Evolutionary conservation across 768 basidiomycete species (phyloP).

Genomic region (Roridomyces roridus): DNA sequence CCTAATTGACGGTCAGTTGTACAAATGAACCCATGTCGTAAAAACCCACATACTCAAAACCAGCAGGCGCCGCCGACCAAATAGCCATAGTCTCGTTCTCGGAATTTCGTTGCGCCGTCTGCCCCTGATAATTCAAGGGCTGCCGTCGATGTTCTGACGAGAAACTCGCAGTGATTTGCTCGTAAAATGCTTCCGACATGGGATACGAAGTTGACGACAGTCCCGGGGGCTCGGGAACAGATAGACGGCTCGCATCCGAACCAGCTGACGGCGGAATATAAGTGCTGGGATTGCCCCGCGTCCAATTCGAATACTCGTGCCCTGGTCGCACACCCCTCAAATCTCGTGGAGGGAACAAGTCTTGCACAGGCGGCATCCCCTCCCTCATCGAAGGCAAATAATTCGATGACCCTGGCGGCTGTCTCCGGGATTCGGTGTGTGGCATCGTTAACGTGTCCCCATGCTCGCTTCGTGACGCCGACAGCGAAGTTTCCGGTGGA

Average conservation of each 20-base stretch:
- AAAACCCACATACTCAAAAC: slow-evolving; percentile 58
- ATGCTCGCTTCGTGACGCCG: neutral
- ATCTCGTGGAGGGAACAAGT: slow-evolving; percentile 7
- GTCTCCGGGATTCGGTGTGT: neutral
- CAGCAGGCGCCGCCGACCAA: slow-evolving; percentile 67
- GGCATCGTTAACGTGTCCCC: neutral
- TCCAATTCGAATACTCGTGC: slow-evolving; percentile 1
- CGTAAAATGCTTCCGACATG: slow-evolving; percentile 24
- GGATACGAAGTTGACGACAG: slow-evolving; percentile 14
- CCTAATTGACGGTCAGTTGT: slow-evolving; percentile 31
- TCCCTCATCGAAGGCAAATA: neutral
- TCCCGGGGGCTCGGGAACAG: neutral
- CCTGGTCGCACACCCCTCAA: neutral
- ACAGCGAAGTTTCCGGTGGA: slow-evolving; percentile 4
- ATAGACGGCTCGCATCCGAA: neutral
- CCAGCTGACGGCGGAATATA: neutral
- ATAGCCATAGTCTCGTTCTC: slow-evolving; percentile 56
- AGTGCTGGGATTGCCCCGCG: neutral
- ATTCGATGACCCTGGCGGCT: neutral
- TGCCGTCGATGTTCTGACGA: neutral
- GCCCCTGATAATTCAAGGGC: neutral
- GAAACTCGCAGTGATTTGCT: slow-evolving; percentile 22
- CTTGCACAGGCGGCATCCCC: neutral
- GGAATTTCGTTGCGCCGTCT: neutral
- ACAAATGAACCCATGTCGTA: neutral